phyloP scores from a whole-genome alignment of 176 grass and related monocot genomes.

The Olyra latifolia region DNA sequence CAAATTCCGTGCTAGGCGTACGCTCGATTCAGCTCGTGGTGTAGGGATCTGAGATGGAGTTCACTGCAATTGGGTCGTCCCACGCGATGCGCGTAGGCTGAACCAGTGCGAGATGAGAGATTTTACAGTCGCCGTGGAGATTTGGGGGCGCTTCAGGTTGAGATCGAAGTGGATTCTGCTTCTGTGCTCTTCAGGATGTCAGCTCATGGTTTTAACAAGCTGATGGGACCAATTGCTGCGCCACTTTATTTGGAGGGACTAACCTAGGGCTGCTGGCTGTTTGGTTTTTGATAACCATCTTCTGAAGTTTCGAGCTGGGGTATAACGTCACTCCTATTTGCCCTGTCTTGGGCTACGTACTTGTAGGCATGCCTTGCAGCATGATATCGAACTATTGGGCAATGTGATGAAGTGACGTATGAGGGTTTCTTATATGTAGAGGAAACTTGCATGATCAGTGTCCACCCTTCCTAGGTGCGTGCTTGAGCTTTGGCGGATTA shows the following conservation, averaged over 20 bases:
- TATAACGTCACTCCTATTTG: constrained; percentile 8
- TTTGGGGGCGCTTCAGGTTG: not conserved
- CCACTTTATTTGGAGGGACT: not conserved
- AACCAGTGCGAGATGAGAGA: constrained; percentile 2
- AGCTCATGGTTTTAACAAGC: not conserved
- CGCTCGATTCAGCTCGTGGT: not conserved
- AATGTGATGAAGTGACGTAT: not conserved
- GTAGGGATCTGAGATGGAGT: constrained; percentile 19
- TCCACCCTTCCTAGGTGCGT: not conserved
- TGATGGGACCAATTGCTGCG: not conserved
- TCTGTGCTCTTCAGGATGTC: not conserved
- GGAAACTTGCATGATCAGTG: not conserved
- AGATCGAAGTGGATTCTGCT: not conserved
- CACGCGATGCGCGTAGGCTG: not conserved
- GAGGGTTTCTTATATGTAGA: not conserved
- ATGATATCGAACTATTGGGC: not conserved
- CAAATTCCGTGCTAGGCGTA: not conserved
- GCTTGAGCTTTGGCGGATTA: not conserved
- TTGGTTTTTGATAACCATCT: not conserved
- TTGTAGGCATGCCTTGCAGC: not conserved
- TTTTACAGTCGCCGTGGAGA: not conserved
- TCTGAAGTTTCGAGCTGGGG: constrained; percentile 6
- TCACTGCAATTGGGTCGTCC: not conserved
- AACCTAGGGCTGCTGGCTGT: not conserved
- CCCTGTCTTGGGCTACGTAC: not conserved